Base-by-base conservation (phyloP, 331 rosid genomes). In the Acacia concinna region DNA sequence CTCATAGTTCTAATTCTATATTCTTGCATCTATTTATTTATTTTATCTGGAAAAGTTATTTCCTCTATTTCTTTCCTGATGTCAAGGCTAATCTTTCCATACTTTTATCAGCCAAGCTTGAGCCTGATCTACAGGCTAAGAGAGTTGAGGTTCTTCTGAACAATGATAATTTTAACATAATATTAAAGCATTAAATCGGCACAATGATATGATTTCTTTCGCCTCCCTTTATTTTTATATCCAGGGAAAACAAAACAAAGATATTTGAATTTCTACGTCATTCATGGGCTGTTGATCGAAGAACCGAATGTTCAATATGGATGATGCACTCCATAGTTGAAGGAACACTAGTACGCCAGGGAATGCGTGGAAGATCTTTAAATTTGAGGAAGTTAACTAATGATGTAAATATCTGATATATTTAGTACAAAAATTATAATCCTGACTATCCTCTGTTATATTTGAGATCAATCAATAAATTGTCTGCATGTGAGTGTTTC, bases 291-390 rank as follows among this genome's bases (percentile, higher is more conserved):
- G 89, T 47, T 49, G 98, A 91, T 77, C 90, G 93, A 76, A 87
- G 87, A 84, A 89, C 97, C 79, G 98, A 94, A 75, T 94, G 98
- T 91, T 94, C 97, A 68, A 92, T 92, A 84, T 94, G 97, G 98
- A 94, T 91, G 97, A 92, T 94, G 62, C 85, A 89, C 81, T 89
- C 97, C 71, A 94, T 86, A 81, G 90, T 85, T 44, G 90, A 88
- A 57, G 91, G 90, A 63, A 21, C 79, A 37, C 78, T 93, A 69
- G 75, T 89, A 49, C 81, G 62, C 79, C 82, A 46, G n/a, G 84
- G 89, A 77, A 79, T 74, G 30, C 89, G 81, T 74, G 87, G 81
- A 81, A 89, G 92, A 81, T 89, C 87, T 31, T 67, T 83, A 46
- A 87, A 69, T 81, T 69, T 85, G 65, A 81, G 95, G 93, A 91